These are phyloP conservation scores for Suhomyces sp. DNA, from an alignment of 805 yeast genomes.

Conservation along the genomic window DNA sequence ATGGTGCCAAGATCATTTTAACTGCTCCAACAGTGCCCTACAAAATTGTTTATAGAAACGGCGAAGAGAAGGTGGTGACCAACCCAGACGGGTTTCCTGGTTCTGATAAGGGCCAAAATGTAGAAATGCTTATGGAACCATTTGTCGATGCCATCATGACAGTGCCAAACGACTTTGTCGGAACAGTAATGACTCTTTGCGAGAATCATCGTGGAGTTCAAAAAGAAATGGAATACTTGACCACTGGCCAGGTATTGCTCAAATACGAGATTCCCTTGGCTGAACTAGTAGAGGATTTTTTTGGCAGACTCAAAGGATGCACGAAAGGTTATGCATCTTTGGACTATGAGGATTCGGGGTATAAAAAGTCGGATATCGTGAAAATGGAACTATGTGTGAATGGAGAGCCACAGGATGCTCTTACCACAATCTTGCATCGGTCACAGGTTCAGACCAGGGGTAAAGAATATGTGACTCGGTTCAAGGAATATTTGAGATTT, in stretches of 20 bases:
- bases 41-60: constrained; percentile 65
- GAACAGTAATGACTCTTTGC: constrained; percentile 82
- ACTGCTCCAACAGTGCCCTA: constrained; percentile 98
- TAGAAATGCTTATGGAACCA: constrained; percentile 69
- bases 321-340: constrained; percentile 92
- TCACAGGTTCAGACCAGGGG: constrained; percentile 74
- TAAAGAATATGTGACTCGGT: constrained; percentile 75
- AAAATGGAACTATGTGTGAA: constrained; percentile 87
- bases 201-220: constrained; percentile 83
- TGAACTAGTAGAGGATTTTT: constrained; percentile 90
- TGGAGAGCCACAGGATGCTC: constrained; percentile 86
- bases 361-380: constrained; percentile 72
- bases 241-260: constrained; percentile 76
- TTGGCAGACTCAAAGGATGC: constrained; percentile 85
- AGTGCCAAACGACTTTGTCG: constrained; percentile 84
- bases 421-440: constrained; percentile 85
- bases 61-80: constrained; percentile 61
- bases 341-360: constrained; percentile 94
- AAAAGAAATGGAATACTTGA: constrained; percentile 69
- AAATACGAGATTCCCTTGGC: constrained; percentile 83
- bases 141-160: constrained; percentile 88
- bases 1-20: constrained; percentile 86
- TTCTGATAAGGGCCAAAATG: constrained; percentile 43
- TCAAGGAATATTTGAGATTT: constrained; percentile 72
- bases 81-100: constrained; percentile 95